Base-by-base conservation (phyloP, 192 early-diverging fungal species). In the Dissophora globulifera region DNA sequence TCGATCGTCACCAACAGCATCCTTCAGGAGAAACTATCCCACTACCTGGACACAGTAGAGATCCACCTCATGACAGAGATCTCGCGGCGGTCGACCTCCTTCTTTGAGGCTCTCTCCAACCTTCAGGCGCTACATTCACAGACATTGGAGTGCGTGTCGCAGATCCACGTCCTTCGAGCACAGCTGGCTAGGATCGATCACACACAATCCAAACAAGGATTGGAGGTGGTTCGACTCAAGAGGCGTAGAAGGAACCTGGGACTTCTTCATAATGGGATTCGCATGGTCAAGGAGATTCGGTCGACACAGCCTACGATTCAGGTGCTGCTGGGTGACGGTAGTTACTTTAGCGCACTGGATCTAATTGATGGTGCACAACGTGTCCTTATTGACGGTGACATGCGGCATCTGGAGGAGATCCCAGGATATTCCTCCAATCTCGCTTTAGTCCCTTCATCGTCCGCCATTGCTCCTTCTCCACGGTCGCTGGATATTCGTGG, bases 61-160 rank as follows among this genome's bases (percentile, higher is more conserved):
- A 90, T 93, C 2, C 95, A 98, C 59, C 78, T 99, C 26, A 90
- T 96, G 20, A 91, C 90, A 46, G 98, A 99, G 71, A 99, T 99
- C 42, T 95, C 95, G 31, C 86, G 89, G 22, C 82, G 97, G 23
- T 96, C 95, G n/a, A 87, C 91, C 10, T 95, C 97, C 0, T 99
- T 99, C 67, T 99, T 99, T 75, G 90, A 92, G 29, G 97, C 98
- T 0, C 81, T 99, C 11, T 90, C 92, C 8, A 98, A 95, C 58
- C 83, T 99, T 35, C 93, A 98, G 78, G 92, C 91, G 13, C 81
- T 99, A 40, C 94, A 99, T 76, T 86, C 89, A 1, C 96, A 99
- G 67, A 98, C 96, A 0, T 81, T 93, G 45, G 83, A 90, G 15
- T 98, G 96, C 67, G 91, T 99, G 10, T 80, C 83, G 0, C 89